These are phyloP conservation scores for Oemleria cerasiformis DNA, from an alignment of 306 rosid genomes.

Conservation along the genomic window DNA sequence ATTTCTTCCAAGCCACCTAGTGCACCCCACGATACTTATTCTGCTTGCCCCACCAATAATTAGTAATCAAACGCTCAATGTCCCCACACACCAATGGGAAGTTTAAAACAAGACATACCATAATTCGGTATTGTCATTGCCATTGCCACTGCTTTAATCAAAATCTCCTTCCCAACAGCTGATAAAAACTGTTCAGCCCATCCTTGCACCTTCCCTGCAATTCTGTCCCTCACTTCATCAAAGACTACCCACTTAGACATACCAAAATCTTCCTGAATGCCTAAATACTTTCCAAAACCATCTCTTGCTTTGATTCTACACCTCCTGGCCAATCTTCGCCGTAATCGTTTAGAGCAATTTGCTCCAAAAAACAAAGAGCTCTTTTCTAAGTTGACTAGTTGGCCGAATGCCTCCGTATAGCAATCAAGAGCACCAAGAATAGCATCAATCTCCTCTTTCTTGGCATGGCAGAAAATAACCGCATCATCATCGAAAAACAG, in stretches of 20 bases:
- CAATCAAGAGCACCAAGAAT: too few species aligned
- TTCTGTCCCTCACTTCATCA: not conserved
- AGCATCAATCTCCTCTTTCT: not conserved
- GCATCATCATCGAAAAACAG: not conserved
- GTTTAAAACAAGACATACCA: not conserved
- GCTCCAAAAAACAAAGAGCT: not conserved
- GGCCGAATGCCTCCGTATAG: too few species aligned
- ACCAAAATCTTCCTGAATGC: not conserved
- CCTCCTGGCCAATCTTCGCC: not conserved
- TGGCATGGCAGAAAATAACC: fast-evolving
- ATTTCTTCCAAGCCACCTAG: not conserved
- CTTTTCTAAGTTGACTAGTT: too few species aligned
- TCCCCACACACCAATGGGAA: not conserved
- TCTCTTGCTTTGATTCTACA: not conserved
- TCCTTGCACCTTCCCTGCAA: not conserved
- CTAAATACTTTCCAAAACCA: not conserved
- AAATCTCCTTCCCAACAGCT: not conserved
- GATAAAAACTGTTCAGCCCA: not conserved
- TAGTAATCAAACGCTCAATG: too few species aligned
- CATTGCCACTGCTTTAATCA: not conserved
- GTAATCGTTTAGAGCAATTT: not conserved
- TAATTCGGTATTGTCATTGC: not conserved
- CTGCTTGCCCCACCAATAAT: not conserved
- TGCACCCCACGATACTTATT: not conserved
- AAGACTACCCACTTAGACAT: not conserved